These are phyloP conservation scores for Phytophthora fragariaefolia DNA, from an alignment of 352 stramenopile species.

Conservation along the genomic window DNA sequence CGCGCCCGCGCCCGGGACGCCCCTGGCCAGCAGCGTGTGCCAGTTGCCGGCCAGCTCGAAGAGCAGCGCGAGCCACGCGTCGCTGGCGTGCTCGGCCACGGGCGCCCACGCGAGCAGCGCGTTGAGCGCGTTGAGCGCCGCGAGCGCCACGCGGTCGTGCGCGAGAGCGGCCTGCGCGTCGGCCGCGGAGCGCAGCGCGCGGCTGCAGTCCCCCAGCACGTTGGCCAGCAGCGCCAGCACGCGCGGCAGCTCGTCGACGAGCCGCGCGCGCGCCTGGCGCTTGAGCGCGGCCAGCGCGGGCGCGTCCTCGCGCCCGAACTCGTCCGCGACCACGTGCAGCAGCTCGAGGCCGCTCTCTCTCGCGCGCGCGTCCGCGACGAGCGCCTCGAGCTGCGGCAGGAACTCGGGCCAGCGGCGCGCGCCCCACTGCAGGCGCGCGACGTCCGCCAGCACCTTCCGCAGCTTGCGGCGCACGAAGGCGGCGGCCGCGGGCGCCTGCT, in stretches of 20 bases:
- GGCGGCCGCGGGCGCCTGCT: conserved; percentile 43
- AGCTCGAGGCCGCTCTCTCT: conserved; percentile 63
- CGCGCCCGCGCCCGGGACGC: conserved; percentile 40
- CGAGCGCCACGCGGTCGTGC: conserved; percentile 57
- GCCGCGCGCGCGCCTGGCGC: no score
- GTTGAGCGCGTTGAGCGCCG: conserved; percentile 63
- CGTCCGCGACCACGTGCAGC: conserved; percentile 63
- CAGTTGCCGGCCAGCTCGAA: conserved; percentile 64
- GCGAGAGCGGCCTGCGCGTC: conserved; percentile 21
- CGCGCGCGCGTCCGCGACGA: conserved; percentile 52
- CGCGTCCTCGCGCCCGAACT: conserved; percentile 78
- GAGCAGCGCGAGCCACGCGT: conserved; percentile 65
- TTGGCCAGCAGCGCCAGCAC: conserved; percentile 58
- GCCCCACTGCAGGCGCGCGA: conserved; percentile 67
- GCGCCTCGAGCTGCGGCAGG: conserved; percentile 62
- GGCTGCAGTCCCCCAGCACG: conserved; percentile 54
- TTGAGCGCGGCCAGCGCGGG: conserved; percentile 58
- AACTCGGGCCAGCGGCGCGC: conserved; percentile 62
- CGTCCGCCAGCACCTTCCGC: conserved; percentile 75
- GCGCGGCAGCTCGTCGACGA: no score
- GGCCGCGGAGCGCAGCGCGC: conserved; percentile 39
- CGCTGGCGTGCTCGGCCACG: conserved; percentile 58
- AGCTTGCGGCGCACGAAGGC: conserved; percentile 76
- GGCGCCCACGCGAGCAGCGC: conserved; percentile 61
- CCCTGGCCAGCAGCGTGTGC: conserved; percentile 32